Evolutionary conservation across 306 rosid species (phyloP).

Genomic region (Cyamopsis tetragonoloba): DNA sequence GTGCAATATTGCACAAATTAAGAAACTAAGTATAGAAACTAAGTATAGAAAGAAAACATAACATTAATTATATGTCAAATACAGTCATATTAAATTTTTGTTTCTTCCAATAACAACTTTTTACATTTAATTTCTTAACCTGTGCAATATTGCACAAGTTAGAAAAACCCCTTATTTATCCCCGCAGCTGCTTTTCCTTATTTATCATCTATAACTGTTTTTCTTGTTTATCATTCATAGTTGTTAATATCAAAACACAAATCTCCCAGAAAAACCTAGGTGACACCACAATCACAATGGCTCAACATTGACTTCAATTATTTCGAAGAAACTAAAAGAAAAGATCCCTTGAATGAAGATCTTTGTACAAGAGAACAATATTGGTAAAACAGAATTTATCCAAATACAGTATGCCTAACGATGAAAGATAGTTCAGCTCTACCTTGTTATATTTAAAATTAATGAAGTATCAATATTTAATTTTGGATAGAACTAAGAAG

Average conservation of each 20-base stretch:
- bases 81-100: no score
- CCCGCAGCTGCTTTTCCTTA: no score
- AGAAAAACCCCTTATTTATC: no score
- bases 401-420: constrained; percentile 11
- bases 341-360: constrained; percentile 1
- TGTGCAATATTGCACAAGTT: no score
- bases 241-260: constrained; percentile 28
- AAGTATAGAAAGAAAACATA: no score
- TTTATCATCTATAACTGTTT: no score
- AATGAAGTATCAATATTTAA: constrained; percentile 2
- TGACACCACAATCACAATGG: constrained; percentile 20
- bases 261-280: constrained; percentile 29
- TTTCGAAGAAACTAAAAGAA: constrained; percentile 4
- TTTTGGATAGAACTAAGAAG: constrained; percentile 6
- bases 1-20: no score
- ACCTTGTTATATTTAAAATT: not conserved
- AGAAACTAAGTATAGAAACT: no score
- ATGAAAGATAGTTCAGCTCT: not conserved
- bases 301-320: constrained; percentile 22
- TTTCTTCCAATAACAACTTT: no score
- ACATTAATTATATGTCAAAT: no score
- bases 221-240: no score
- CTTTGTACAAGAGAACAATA: not conserved
- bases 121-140: no score
- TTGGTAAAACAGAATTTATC: constrained; percentile 4